Conservation (phyloP, 2,329 filamentous ascomycete genomes). For the Colletotrichum sp. region DNA sequence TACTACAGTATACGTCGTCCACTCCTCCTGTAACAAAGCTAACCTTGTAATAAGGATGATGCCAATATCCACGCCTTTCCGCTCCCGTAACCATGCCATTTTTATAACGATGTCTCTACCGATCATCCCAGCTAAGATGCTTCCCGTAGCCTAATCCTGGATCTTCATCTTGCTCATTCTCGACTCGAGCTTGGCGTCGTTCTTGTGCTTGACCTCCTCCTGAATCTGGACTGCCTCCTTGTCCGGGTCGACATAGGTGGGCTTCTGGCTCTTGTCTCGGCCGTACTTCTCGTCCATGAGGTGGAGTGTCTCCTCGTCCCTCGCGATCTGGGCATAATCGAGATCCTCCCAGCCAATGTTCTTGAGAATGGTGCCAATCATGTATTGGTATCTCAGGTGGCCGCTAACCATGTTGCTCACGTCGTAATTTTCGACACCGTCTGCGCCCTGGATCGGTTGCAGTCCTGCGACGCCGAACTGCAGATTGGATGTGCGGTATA, state of each 20-base stretch:
- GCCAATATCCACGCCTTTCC: background rate
- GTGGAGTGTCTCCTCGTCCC: constrained; percentile 33
- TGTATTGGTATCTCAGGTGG: constrained; percentile 73
- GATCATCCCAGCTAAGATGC: constrained; percentile 19
- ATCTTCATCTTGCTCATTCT: constrained; percentile 32
- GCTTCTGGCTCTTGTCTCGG: constrained; percentile 31
- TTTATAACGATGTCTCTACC: constrained; percentile 10
- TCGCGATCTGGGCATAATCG: constrained; percentile 41
- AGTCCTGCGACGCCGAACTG: constrained; percentile 86
- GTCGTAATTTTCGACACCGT: constrained; percentile 71
- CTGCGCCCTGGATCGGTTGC: constrained; percentile 72
- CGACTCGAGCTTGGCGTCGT: constrained; percentile 20
- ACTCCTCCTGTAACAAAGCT: background rate
- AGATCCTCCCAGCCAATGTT: constrained; percentile 74
- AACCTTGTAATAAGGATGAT: background rate
- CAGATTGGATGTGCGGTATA: constrained; percentile 83
- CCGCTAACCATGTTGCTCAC: constrained; percentile 69
- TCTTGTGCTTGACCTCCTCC: constrained; percentile 30
- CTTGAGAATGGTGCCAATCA: constrained; percentile 70
- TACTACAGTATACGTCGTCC: background rate
- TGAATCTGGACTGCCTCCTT: constrained; percentile 17
- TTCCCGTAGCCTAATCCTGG: constrained; percentile 22
- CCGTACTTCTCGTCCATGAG: constrained; percentile 41
- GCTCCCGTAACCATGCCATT: background rate
- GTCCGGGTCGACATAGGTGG: constrained; percentile 15